Evolutionary conservation across 2,329 filamentous ascomycete genomes (phyloP).

Genomic region (Monilinia fructicola): DNA sequence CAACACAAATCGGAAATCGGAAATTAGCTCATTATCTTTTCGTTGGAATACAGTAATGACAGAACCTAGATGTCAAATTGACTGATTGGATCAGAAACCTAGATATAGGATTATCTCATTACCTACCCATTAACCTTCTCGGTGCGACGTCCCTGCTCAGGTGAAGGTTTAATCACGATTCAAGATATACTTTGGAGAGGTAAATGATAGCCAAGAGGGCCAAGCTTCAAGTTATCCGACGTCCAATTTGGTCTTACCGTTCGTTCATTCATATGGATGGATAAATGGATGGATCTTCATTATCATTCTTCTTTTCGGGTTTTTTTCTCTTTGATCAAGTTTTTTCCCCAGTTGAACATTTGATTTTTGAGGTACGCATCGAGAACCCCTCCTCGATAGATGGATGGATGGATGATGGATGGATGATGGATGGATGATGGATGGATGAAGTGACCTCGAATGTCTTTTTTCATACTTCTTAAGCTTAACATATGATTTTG

Average conservation of each 20-base stretch:
- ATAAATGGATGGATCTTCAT: too few relatives aligned
- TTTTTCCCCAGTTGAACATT: neutral
- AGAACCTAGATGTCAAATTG: neutral
- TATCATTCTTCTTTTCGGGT: neutral
- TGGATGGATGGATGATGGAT: too few relatives aligned
- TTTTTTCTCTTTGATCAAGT: neutral
- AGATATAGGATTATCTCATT: neutral
- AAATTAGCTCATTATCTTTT: slow-evolving; percentile 8
- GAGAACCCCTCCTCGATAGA: neutral
- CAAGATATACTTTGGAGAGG: neutral
- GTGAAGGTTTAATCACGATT: slow-evolving; percentile 12
- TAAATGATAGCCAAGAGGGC: slow-evolving; percentile 14
- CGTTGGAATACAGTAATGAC: neutral
- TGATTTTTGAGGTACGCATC: neutral
- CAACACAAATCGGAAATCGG: neutral
- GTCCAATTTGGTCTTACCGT: slow-evolving; percentile 9
- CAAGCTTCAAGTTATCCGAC: slow-evolving; percentile 15
- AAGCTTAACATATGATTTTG: neutral
- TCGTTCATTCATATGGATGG: too few relatives aligned
- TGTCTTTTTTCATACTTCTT: neutral
- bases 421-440: too few relatives aligned
- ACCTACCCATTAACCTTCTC: neutral
- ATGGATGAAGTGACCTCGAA: neutral
- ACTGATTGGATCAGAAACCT: neutral
- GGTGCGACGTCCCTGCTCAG: neutral